Base-by-base conservation (phyloP, 164 flowering plant species). In the Warburgia ugandensis region DNA sequence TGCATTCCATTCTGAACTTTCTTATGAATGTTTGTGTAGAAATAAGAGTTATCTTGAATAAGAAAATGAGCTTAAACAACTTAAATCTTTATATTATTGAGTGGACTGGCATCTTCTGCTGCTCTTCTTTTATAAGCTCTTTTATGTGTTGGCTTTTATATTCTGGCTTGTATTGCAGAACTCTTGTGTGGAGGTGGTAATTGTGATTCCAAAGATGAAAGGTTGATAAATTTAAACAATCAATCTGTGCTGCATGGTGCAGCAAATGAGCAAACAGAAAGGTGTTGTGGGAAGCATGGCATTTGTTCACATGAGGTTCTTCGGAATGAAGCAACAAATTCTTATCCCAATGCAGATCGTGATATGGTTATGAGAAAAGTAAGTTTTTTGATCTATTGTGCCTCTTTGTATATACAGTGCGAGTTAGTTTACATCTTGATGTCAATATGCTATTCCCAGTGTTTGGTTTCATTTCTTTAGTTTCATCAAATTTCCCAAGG, bases 281-380 rank as follows among this genome's bases (percentile, higher is more conserved):
- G 56, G 51, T 79, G 83, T 58, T 79, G 84, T 54, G 86, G 83
- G 50, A 65, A 55, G 63, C 64, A 92, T 69, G 99, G 88, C 36
- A 82, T 94, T 54, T 94, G 83, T 69, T 77, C 94, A 54, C 88
- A 89, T 66, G 86, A 83, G 67, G 79, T 89, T 67, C 92, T 94
- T 59, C 79, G 63, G 28, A 75, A 86, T 66, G 86, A 81, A 35
- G 77, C 62, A 25, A 29, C 62, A 29, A 76, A 68, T 50, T 63
- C 74, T 48, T 68, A 54, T 55, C 49, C 72, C 51, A 62, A 39
- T 46, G 51, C 26, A 28, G 48, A 50, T 11, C 50, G 48, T 7
- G 64, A 58, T 40, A 80, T 52, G 52, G 51, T 73, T 22, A 64
- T 40, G 66, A 73, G 82, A 66, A 92, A 92, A 96, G 99, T 91